Conservation (phyloP, 768 basidiomycete species). For the Hortiboletus flavorubellus region DNA sequence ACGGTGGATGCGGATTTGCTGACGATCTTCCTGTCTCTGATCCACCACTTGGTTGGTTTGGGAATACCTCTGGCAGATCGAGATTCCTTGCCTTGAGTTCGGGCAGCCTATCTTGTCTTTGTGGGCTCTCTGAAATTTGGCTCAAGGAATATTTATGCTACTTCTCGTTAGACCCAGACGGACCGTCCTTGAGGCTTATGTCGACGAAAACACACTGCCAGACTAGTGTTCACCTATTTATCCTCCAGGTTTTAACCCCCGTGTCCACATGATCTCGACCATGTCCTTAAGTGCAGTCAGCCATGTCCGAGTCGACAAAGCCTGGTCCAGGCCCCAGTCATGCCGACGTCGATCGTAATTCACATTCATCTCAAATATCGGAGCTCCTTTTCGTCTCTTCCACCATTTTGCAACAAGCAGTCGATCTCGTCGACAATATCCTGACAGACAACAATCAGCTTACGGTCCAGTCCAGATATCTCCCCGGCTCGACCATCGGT, state of each 20-base stretch:
- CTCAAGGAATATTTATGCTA: slow-evolving; percentile 53
- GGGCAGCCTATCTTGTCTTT: slow-evolving; percentile 43
- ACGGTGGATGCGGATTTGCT: slow-evolving; percentile 51
- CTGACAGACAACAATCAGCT: slow-evolving; percentile 70
- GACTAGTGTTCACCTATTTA: slow-evolving; percentile 19
- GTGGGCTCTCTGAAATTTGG: slow-evolving; percentile 79
- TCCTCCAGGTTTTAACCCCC: neutral
- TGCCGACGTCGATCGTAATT: slow-evolving; percentile 1
- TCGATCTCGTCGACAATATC: slow-evolving; percentile 65
- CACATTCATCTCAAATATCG: slow-evolving; percentile 34
- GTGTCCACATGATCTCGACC: neutral
- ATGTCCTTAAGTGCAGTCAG: slow-evolving; percentile 4
- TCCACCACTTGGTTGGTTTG: slow-evolving; percentile 38
- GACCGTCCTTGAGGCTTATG: slow-evolving; percentile 24
- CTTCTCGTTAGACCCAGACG: slow-evolving; percentile 2
- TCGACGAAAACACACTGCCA: slow-evolving; percentile 15
- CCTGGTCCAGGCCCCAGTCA: slow-evolving; percentile 3
- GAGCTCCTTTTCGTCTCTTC: slow-evolving; percentile 66
- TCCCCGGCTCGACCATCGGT: slow-evolving; percentile 91
- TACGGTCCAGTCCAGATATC: slow-evolving; percentile 59
- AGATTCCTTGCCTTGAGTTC: slow-evolving; percentile 77
- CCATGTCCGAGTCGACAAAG: slow-evolving; percentile 24
- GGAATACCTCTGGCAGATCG: slow-evolving; percentile 64
- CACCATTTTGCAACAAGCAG: slow-evolving; percentile 66
- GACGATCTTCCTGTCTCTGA: slow-evolving; percentile 69